Evolutionary conservation across 1,139 yeast species (phyloP).

Genomic region (Blastobotrys serpentis): DNA sequence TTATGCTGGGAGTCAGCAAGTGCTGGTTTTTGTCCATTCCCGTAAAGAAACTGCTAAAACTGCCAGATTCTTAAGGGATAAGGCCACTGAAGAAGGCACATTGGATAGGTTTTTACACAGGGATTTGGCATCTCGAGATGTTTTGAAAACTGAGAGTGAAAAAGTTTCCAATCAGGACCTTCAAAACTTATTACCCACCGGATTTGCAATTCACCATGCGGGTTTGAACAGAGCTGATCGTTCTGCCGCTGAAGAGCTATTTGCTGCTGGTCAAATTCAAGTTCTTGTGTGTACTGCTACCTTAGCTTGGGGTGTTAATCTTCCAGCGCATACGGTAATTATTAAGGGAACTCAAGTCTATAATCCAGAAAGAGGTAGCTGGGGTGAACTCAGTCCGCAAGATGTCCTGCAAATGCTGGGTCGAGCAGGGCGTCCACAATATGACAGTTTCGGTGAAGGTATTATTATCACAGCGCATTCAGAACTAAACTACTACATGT

Average conservation of each 20-base stretch:
- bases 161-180: constrained; percentile 54
- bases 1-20: constrained; percentile 65
- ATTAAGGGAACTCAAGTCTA: constrained; percentile 94
- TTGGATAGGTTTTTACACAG: constrained; percentile 48
- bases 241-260: constrained; percentile 75
- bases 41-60: constrained; percentile 88
- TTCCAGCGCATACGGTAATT: constrained; percentile 95
- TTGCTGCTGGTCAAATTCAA: constrained; percentile 81
- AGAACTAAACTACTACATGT: constrained; percentile 84
- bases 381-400: constrained; percentile 90
- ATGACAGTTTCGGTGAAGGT: constrained; percentile 91
- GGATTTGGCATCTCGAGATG: constrained; percentile 62
- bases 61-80: constrained; percentile 70
- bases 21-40: constrained; percentile 89
- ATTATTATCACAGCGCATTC: constrained; percentile 84
- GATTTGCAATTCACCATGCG: constrained; percentile 94
- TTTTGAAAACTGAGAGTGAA: constrained; percentile 63
- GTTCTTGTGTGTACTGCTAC: constrained; percentile 93
- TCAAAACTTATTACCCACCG: constrained; percentile 60
- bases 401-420: constrained; percentile 94
- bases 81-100: constrained; percentile 56
- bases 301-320: constrained; percentile 97
- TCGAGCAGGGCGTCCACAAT: constrained; percentile 96
- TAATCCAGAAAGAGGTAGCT: constrained; percentile 83
- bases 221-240: constrained; percentile 78